These are phyloP conservation scores for Ustilago esculenta DNA, from an alignment of 1,284 basidiomycete genomes.

Conservation along the genomic window DNA sequence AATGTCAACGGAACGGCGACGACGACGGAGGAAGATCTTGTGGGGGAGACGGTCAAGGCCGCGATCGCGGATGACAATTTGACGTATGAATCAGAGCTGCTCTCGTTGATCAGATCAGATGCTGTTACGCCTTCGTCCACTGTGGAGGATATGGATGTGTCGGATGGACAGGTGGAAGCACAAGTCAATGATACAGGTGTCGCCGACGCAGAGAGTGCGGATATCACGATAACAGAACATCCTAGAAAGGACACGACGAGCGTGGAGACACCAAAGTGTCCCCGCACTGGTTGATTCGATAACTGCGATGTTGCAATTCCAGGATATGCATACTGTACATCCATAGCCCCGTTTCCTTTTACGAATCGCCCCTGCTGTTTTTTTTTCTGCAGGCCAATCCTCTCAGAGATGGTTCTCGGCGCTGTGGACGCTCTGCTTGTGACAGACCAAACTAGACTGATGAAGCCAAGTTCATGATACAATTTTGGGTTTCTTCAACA, in stretches of 20 bases:
- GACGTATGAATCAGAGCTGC: conserved; percentile 44
- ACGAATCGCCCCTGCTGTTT: too few relatives aligned
- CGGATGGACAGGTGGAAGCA: not conserved
- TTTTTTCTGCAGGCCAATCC: too few relatives aligned
- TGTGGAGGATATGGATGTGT: not conserved
- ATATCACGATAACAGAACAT: not conserved
- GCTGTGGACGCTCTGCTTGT: too few relatives aligned
- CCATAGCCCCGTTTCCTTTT: too few relatives aligned
- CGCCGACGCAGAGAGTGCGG: not conserved
- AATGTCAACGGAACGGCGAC: not conserved
- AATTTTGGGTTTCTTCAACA: too few relatives aligned
- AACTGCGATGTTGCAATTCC: too few relatives aligned
- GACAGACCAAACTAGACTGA: too few relatives aligned
- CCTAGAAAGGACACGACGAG: not conserved
- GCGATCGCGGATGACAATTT: conserved; percentile 45
- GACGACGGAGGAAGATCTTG: conserved; percentile 7
- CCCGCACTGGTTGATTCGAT: conserved; percentile 2
- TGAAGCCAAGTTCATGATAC: too few relatives aligned
- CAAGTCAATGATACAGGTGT: not conserved
- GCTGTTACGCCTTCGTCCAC: conserved; percentile 25
- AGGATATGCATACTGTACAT: too few relatives aligned
- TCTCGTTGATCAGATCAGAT: conserved; percentile 41
- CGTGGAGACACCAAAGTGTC: conserved; percentile 1
- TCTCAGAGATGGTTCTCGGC: too few relatives aligned
- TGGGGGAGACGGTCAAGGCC: conserved; percentile 17